Conservation (phyloP, 805 yeast species). For the Candida jianshihensis region DNA sequence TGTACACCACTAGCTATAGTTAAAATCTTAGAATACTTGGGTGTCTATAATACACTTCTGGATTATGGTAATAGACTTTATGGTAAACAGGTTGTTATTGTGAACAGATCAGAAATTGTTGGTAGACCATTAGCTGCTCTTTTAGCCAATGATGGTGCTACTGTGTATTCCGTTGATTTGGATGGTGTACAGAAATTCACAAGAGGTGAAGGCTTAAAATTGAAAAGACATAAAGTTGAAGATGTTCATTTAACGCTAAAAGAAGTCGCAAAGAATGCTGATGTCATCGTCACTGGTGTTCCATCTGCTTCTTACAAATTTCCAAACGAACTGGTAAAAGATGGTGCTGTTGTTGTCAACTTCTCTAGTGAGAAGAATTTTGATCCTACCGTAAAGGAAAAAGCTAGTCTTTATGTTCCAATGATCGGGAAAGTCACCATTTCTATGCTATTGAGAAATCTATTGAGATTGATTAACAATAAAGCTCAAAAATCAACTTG, state of each 20-base stretch:
- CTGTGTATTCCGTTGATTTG: conserved; percentile 86
- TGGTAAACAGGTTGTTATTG: conserved; percentile 86
- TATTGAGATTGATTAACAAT: conserved; percentile 76
- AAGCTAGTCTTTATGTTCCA: conserved; percentile 90
- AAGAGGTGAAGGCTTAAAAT: conserved; percentile 83
- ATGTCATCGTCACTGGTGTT: conserved; percentile 93
- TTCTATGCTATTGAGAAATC: conserved; percentile 85
- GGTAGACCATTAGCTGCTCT: conserved; percentile 96
- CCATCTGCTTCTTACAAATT: conserved; percentile 81
- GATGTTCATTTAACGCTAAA: conserved; percentile 49
- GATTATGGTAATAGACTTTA: conserved; percentile 88
- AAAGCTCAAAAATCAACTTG: conserved; percentile 22
- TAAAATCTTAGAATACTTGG: conserved; percentile 83
- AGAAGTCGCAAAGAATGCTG: conserved; percentile 66
- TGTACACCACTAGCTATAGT: conserved; percentile 96
- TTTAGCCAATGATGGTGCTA: conserved; percentile 95
- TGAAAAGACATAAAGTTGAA: conserved; percentile 75
- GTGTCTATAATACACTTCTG: conserved; percentile 74
- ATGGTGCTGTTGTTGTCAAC: conserved; percentile 89
- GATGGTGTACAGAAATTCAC: conserved; percentile 86
- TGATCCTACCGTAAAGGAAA: conserved; percentile 69
- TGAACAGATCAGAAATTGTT: conserved; percentile 93
- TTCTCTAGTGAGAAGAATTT: conserved; percentile 89
- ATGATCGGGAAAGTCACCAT: conserved; percentile 95
- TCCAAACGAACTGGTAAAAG: conserved; percentile 69